Conservation (phyloP, 257 asterid species). For the Jacaranda copaia region DNA sequence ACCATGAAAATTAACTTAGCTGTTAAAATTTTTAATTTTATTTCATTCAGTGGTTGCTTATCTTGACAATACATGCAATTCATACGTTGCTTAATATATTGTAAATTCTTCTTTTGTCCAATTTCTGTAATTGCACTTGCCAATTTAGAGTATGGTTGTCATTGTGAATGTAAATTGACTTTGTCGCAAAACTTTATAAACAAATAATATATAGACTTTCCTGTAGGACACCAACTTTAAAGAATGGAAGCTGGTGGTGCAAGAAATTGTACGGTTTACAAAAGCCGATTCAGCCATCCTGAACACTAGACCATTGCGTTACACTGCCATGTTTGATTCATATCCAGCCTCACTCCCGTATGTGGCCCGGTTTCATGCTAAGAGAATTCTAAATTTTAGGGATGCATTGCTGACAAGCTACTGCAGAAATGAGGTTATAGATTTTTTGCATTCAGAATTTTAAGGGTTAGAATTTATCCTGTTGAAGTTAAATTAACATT, state of each 20-base stretch:
- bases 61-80: conserved; percentile 9
- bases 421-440: conserved; percentile 83
- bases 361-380: conserved; percentile 92
- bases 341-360: conserved; percentile 80
- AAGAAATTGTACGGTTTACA: conserved; percentile 82
- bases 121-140: conserved; percentile 4
- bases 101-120: conserved; percentile 20
- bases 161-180: conserved; percentile 18
- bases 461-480: conserved; percentile 8
- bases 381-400: conserved; percentile 85
- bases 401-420: conserved; percentile 92
- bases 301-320: conserved; percentile 78
- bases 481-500: conserved; percentile 29
- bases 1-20: conserved; percentile 25
- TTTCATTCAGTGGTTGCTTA: conserved; percentile 5
- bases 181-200: conserved; percentile 43
- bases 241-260: conserved; percentile 96
- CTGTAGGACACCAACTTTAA: conserved; percentile 88
- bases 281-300: conserved; percentile 59
- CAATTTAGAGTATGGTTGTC: conserved; percentile 17
- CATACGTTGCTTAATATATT: conserved; percentile 4
- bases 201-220: conserved; percentile 41
- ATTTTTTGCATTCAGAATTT: conserved; percentile 14
- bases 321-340: conserved; percentile 76
- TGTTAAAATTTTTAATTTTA: conserved; percentile 15